These are phyloP conservation scores for Gryganskiella cystojenkinii DNA, from an alignment of 192 early-diverging fungal species.

Conservation along the genomic window DNA sequence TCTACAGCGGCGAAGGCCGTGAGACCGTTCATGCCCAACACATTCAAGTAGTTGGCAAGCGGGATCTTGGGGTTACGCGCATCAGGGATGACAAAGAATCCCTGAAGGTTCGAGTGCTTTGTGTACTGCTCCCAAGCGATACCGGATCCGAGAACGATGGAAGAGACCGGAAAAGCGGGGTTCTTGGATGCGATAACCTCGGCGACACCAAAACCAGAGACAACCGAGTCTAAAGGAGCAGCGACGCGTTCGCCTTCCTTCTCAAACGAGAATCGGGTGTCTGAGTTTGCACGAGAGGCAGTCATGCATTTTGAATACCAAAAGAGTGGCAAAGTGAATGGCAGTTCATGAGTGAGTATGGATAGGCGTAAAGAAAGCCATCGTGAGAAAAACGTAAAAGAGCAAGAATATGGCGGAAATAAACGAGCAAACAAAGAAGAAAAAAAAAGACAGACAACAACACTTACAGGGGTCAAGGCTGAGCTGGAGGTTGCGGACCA, in stretches of 20 bases:
- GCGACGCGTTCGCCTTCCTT: constrained; percentile 7
- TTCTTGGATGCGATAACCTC: constrained; percentile 73
- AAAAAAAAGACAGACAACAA: not conserved
- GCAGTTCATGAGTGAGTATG: not conserved
- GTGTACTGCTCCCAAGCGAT: constrained; percentile 69
- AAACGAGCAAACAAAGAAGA: not conserved
- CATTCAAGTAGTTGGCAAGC: constrained; percentile 67
- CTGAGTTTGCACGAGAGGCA: too few species aligned
- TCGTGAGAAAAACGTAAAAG: not conserved
- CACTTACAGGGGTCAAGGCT: constrained; percentile 24
- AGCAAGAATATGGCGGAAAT: not conserved
- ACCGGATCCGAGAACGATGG: constrained; percentile 62
- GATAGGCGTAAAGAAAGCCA: not conserved
- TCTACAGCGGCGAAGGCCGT: constrained; percentile 56
- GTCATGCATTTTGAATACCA: too few species aligned
- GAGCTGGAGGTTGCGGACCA: constrained; percentile 27
- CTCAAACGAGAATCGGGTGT: constrained; percentile 1
- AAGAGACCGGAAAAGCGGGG: constrained; percentile 63
- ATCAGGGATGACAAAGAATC: constrained; percentile 52
- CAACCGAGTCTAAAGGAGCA: constrained; percentile 66
- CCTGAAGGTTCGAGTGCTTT: constrained; percentile 42
- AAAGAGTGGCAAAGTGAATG: not conserved
- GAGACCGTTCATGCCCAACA: constrained; percentile 78
- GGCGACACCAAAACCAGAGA: constrained; percentile 68
- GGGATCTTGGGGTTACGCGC: constrained; percentile 56